These are phyloP conservation scores for Vaccinium darrowii DNA, from an alignment of 148 eudicot species.

Conservation along the genomic window DNA sequence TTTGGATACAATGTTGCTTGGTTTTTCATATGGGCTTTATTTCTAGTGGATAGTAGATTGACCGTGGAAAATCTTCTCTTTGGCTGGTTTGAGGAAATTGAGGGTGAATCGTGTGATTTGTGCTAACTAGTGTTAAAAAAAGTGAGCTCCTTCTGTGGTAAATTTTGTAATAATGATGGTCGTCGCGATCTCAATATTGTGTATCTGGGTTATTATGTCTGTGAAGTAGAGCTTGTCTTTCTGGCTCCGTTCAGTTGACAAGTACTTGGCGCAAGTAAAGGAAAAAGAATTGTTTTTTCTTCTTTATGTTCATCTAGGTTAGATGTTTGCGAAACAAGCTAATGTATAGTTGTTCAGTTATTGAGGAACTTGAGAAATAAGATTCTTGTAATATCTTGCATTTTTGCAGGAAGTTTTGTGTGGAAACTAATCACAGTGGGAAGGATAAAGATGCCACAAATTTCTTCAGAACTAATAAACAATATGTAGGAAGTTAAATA, in stretches of 20 bases:
- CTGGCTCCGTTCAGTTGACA: neutral
- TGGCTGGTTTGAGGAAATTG: neutral
- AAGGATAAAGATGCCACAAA: no score
- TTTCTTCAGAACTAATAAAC: neutral
- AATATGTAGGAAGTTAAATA: neutral
- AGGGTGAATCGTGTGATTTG: neutral
- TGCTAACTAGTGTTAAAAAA: neutral
- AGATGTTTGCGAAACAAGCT: neutral
- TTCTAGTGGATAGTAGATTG: neutral
- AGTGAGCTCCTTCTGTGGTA: neutral
- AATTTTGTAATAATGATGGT: neutral
- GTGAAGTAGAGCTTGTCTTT: neutral
- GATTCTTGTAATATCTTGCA: neutral
- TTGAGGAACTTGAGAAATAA: neutral
- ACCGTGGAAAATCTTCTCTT: neutral
- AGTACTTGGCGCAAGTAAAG: neutral
- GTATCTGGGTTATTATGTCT: neutral
- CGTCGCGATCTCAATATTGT: neutral
- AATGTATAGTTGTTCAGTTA: neutral
- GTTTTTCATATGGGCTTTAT: neutral
- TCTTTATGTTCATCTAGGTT: neutral
- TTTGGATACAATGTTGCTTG: neutral
- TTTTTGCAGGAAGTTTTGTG: neutral
- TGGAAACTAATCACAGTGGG: no score
- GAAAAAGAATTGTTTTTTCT: neutral